Base-by-base conservation (phyloP, 495 filamentous ascomycete genomes). In the Elasticomyces elasticus region DNA sequence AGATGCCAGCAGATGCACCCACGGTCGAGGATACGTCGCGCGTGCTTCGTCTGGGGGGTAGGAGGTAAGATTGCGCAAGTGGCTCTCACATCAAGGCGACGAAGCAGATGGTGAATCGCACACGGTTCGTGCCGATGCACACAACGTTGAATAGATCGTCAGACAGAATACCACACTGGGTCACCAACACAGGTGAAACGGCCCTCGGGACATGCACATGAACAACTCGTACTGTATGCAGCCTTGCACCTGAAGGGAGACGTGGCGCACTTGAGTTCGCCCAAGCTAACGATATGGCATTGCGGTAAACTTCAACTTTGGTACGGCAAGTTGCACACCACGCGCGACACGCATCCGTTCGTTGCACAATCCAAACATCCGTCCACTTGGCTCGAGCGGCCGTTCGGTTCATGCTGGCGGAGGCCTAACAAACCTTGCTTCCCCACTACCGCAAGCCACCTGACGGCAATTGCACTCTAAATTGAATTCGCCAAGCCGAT, bases 391-490 rank as follows among this genome's bases (percentile, higher is more conserved):
- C 45, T 49, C 45, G 45, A 49, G 45, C 45, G 3, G 27, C 10
- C 23, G 45, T 49, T 49, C 45, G 45, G 45, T 30, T 33, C 45
- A 11, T 30, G 45, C 24, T 31, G 17, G 24, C 3, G 45, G 12
- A 30, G 15, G 17, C 11, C 23, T 30, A 24, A 49, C 25, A 20
- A 49, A 49, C 45, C 27, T 33, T 30, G 45, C 15, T 5, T 49
- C 28, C 28, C 45, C 45, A 49, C 45, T 20, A 19, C 27, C 24
- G 45, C 45, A 49, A 49, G 45, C 45, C 45, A 33, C 27, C 2
- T 49, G 27, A 49, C 45, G 45, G 45, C 25, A 31, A 10, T 30
- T 49, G 45, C 45, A 45, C 42, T 45, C 42, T 45, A 45, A 45
- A 45, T 23, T 22, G 19, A 45, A 23, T 12, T 23, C 25, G 42